phyloP scores from a whole-genome alignment of 2,329 filamentous ascomycete species.

The Furcasterigmium furcatum region DNA sequence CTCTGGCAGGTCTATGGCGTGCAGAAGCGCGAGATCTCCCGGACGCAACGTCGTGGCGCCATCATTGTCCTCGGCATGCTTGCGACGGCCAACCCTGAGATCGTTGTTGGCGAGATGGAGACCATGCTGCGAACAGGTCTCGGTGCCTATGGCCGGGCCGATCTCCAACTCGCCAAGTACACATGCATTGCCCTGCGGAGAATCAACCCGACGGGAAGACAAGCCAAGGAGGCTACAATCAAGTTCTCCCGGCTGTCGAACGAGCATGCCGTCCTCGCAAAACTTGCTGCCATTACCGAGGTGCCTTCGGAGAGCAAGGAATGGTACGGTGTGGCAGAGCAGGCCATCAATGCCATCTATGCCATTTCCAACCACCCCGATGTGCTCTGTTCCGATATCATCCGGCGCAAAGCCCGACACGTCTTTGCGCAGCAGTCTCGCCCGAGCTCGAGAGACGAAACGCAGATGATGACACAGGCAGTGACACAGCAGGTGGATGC shows the following conservation, averaged over 20 bases:
- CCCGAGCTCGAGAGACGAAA: slow-evolving; percentile 42
- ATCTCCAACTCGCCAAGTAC: slow-evolving; percentile 88
- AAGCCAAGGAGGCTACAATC: slow-evolving; percentile 67
- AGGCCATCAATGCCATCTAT: slow-evolving; percentile 94
- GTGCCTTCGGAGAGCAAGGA: slow-evolving; percentile 88
- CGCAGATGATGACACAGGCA: slow-evolving; percentile 28
- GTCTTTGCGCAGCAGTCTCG: slow-evolving; percentile 63
- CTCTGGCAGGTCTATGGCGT: slow-evolving; percentile 97
- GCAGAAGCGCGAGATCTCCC: slow-evolving; percentile 89
- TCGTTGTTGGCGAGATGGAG: slow-evolving; percentile 93
- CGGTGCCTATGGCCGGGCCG: slow-evolving; percentile 72
- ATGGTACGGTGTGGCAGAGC: slow-evolving; percentile 94
- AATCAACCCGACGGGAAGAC: slow-evolving; percentile 82
- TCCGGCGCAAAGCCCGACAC: slow-evolving; percentile 79
- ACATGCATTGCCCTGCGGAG: slow-evolving; percentile 90
- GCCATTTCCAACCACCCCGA: slow-evolving; percentile 92
- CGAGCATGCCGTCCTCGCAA: slow-evolving; percentile 81
- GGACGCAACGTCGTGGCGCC: slow-evolving; percentile 82
- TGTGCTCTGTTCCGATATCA: slow-evolving; percentile 84
- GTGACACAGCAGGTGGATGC: slow-evolving; percentile 12
- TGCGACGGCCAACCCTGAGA: slow-evolving; percentile 85
- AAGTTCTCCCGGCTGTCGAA: slow-evolving; percentile 80
- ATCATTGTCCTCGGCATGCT: slow-evolving; percentile 98
- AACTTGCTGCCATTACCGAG: slow-evolving; percentile 81
- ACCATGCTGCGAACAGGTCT: slow-evolving; percentile 89